Percentiles rank a stretch among this genome's conserved stretches.
phyloP scores from a whole-genome alignment of 768 basidiomycete species.

The Termitomyces titanicus region DNA sequence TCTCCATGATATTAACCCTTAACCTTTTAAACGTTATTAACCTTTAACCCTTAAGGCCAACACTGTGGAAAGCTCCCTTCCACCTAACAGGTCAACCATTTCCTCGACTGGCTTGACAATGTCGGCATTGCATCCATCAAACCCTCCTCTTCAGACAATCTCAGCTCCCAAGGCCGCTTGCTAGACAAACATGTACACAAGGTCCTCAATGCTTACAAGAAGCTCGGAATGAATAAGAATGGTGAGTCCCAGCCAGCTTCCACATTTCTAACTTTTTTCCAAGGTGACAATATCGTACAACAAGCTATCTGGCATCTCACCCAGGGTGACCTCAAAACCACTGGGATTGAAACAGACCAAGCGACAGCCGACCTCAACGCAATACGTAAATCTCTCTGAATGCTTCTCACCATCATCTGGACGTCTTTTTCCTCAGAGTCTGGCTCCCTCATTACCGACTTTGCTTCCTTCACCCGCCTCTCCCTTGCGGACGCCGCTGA shows the following conservation, averaged over 20 bases:
- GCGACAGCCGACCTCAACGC: slow-evolving; percentile 49
- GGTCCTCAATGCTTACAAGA: slow-evolving; percentile 52
- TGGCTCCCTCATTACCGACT: too few relatives aligned
- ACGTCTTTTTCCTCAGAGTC: too few relatives aligned
- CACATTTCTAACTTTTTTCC: background rate
- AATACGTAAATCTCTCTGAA: too few relatives aligned
- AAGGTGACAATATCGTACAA: slow-evolving; percentile 47
- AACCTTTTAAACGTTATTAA: too few relatives aligned
- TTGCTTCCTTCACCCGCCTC: slow-evolving; percentile 61
- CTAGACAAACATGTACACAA: slow-evolving; percentile 47
- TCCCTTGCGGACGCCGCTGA: too few relatives aligned
- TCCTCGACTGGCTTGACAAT: slow-evolving; percentile 53
- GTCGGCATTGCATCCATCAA: slow-evolving; percentile 46
- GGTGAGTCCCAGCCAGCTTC: background rate
- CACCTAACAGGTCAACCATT: slow-evolving; percentile 49
- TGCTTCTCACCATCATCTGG: too few relatives aligned
- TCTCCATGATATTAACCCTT: too few relatives aligned
- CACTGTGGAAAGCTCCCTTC: slow-evolving; percentile 71
- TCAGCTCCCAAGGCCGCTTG: slow-evolving; percentile 52
- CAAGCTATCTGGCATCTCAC: too few relatives aligned
- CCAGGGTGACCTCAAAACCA: too few relatives aligned
- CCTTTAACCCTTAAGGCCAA: too few relatives aligned
- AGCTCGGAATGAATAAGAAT: too few relatives aligned
- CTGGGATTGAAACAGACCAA: slow-evolving; percentile 36
- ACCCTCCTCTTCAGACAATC: slow-evolving; percentile 30